These are phyloP conservation scores for Neurospora tetraspora DNA, from an alignment of 495 filamentous ascomycete genomes.

Conservation along the genomic window DNA sequence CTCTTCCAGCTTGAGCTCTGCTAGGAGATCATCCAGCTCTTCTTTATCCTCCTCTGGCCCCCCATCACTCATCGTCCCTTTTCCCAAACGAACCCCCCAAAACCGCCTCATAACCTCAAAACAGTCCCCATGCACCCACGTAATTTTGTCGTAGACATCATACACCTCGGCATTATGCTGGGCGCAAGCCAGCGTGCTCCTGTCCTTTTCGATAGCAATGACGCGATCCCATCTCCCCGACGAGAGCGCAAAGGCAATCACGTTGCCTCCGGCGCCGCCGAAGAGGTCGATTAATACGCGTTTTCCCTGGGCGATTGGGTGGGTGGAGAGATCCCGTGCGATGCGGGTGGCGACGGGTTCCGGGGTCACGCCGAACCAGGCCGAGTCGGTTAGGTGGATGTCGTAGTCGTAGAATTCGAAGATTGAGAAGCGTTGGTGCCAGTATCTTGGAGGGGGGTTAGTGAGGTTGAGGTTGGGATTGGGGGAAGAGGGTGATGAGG, in stretches of 20 bases:
- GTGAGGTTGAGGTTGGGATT: background rate
- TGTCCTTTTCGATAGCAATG: slow-evolving; percentile 79
- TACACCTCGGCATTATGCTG: slow-evolving; percentile 89
- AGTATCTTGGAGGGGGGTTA: slow-evolving; percentile 53
- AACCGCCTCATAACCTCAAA: slow-evolving; percentile 42
- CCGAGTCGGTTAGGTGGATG: slow-evolving; percentile 79
- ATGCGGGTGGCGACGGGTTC: slow-evolving; percentile 79
- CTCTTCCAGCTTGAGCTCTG: slow-evolving; percentile 40
- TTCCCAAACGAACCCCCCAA: background rate
- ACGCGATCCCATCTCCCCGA: slow-evolving; percentile 60
- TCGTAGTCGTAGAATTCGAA: slow-evolving; percentile 77
- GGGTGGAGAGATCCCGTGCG: slow-evolving; percentile 55
- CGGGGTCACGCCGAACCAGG: slow-evolving; percentile 94
- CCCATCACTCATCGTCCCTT: background rate
- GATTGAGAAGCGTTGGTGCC: slow-evolving; percentile 72
- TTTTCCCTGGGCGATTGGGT: slow-evolving; percentile 25
- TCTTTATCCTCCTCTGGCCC: slow-evolving; percentile 6
- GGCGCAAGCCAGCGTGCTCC: slow-evolving; percentile 68
- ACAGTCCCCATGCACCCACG: slow-evolving; percentile 75
- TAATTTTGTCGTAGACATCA: slow-evolving; percentile 64
- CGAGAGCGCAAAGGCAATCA: slow-evolving; percentile 82
- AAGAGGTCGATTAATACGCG: slow-evolving; percentile 74
- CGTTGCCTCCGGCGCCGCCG: slow-evolving; percentile 84
- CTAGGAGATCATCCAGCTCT: slow-evolving; percentile 25
- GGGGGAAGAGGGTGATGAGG: background rate